Conservation (phyloP, 2,329 filamentous ascomycete species). For the Curvularia hawaiiensis region DNA sequence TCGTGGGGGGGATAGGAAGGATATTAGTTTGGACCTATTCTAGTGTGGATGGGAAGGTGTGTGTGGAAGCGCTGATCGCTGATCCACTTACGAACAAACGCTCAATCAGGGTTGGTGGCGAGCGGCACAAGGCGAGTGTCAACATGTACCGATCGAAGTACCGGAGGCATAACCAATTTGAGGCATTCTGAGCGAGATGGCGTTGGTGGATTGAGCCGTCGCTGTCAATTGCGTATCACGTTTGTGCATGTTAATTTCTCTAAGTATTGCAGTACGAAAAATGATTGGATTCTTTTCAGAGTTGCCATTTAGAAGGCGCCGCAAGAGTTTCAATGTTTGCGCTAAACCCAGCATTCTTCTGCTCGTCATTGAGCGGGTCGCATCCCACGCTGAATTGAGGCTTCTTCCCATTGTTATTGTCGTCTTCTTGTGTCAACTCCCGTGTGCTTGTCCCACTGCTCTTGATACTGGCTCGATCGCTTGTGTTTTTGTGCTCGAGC, state of each 20-base stretch:
- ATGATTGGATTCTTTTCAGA: constrained; percentile 14
- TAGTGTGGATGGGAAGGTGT: neutral
- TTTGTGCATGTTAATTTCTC: neutral
- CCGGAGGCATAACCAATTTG: neutral
- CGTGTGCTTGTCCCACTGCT: constrained; percentile 32
- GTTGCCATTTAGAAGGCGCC: constrained; percentile 32
- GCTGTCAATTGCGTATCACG: neutral
- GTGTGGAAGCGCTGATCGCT: neutral
- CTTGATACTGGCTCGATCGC: constrained; percentile 26
- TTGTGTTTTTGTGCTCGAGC: constrained; percentile 28
- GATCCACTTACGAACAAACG: neutral
- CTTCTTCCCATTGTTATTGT: constrained; percentile 15
- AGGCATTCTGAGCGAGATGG: neutral
- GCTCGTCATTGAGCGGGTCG: constrained; percentile 29
- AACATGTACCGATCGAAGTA: neutral
- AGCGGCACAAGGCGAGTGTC: neutral
- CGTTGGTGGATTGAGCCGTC: neutral
- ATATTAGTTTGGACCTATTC: neutral
- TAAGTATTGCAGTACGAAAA: neutral
- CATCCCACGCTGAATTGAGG: constrained; percentile 33
- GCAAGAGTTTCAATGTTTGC: constrained; percentile 28
- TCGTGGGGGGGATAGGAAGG: neutral
- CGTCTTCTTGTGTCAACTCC: constrained; percentile 23
- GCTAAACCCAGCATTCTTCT: constrained; percentile 17
- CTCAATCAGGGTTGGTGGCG: neutral